Evolutionary conservation across 1,284 basidiomycete species (phyloP), one percentile per base, ranked within the genome.

Genomic region (Gymnopus androsaceus): DNA sequence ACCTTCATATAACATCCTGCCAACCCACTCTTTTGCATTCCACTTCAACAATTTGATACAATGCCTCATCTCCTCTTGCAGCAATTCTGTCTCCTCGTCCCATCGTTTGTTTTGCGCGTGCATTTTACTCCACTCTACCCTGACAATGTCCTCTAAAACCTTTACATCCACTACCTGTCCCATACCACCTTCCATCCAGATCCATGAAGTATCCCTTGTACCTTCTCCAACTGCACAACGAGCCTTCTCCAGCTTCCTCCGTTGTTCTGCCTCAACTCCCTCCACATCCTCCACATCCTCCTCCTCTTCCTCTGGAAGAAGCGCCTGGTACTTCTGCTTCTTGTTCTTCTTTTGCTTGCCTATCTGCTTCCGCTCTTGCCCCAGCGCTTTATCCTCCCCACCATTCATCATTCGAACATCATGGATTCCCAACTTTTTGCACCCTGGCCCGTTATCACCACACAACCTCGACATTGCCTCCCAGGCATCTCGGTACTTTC

Each of bases 81-180:
- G 27, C 45, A 47, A 17, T 3, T 9, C 19, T 12, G 30, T 17
- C 6, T 47, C 45, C 54, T 65, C 63, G 6, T 19, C 12, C 61
- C 61, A 63, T 11, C 61, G 56, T n/a, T 41, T 25, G 5, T 33
- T 42, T 5, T 57, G 42, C 3, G 63, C 59, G 8, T 57, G 15
- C 4, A 42, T 31, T 34, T 47, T 47, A 31, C 45, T 30, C 45
- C 45, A 47, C 19, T 47, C 33, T 7, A 34, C 33, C 7, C 33
- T 7, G 15, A 34, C 15, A 34, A 34, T 8, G 8, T 34, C 33
- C 30, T 34, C 33, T 34, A 34, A 34, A 34, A 15, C 33, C 15
- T 34, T 7, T 8, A 8, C 27, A 17, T 47, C 45, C 3, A 47
- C 14, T 31, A 47, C 19, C 25, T 47, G n/a, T 9, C 45, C 45